Evolutionary conservation across 2,329 filamentous ascomycete genomes (phyloP).

Genomic region (Botryotinia globosa): DNA sequence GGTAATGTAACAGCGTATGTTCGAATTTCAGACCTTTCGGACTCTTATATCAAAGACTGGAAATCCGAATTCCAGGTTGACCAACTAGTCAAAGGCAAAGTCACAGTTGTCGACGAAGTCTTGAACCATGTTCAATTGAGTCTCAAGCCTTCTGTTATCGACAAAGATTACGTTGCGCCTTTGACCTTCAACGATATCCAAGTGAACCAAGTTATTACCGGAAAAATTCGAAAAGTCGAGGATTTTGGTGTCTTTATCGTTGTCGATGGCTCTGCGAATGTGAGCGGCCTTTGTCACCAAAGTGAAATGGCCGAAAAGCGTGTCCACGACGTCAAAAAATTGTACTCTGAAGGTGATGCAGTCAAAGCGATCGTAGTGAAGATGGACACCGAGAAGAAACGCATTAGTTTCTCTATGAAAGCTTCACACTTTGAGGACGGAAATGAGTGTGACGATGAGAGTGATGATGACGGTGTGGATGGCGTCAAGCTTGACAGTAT

Average conservation of each 20-base stretch:
- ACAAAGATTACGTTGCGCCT: slow-evolving; percentile 72
- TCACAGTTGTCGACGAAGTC: slow-evolving; percentile 67
- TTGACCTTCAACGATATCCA: slow-evolving; percentile 75
- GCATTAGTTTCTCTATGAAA: slow-evolving; percentile 88
- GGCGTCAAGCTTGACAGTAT: slow-evolving; percentile 45
- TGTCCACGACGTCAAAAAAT: slow-evolving; percentile 79
- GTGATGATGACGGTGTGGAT: slow-evolving; percentile 46
- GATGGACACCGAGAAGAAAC: slow-evolving; percentile 70
- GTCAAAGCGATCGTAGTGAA: slow-evolving; percentile 89
- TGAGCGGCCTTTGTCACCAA: slow-evolving; percentile 90
- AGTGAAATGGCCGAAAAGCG: slow-evolving; percentile 85
- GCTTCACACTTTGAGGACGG: slow-evolving; percentile 78
- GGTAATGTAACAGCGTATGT: slow-evolving; percentile 79
- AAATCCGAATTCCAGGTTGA: slow-evolving; percentile 83
- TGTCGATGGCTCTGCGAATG: slow-evolving; percentile 79
- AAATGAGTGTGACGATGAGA: slow-evolving; percentile 49
- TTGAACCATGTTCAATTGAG: slow-evolving; percentile 78
- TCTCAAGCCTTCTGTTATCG: slow-evolving; percentile 79
- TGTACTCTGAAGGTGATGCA: slow-evolving; percentile 86
- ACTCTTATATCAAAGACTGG: slow-evolving; percentile 93
- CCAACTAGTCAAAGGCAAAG: slow-evolving; percentile 84
- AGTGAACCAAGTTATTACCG: slow-evolving; percentile 77
- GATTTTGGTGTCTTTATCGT: slow-evolving; percentile 95
- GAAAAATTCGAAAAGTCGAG: slow-evolving; percentile 88
- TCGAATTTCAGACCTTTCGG: slow-evolving; percentile 83